phyloP scores from a whole-genome alignment of 2,329 filamentous ascomycete genomes.

The Lachnellula hyalina region DNA sequence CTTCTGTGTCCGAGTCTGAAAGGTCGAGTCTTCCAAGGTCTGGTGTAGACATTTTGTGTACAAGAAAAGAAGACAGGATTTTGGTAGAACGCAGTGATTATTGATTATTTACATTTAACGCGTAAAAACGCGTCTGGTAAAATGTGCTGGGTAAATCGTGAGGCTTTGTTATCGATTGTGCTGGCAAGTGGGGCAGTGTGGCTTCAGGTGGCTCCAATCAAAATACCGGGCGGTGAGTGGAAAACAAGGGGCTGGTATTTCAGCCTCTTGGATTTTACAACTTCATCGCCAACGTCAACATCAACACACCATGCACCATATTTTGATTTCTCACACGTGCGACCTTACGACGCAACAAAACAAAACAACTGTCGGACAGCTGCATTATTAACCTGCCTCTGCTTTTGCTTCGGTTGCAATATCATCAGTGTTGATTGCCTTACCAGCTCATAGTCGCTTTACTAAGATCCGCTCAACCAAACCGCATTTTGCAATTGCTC shows the following conservation, averaged over 20 bases:
- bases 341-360: not conserved
- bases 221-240: not conserved
- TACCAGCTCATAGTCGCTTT: no score
- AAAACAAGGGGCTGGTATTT: constrained; percentile 8
- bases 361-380: not conserved
- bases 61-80: not conserved
- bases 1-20: constrained; percentile 51
- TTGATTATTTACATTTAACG: constrained; percentile 9
- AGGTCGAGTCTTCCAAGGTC: constrained; percentile 47
- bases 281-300: not conserved
- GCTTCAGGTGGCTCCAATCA: not conserved
- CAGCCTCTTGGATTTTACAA: constrained; percentile 12
- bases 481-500: no score
- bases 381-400: not conserved
- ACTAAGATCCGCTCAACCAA: no score
- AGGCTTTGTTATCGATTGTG: not conserved
- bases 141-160: not conserved
- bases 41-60: constrained; percentile 34
- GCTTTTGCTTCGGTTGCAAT: not conserved
- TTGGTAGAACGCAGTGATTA: not conserved
- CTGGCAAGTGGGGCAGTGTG: not conserved
- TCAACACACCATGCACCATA: not conserved
- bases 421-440: not conserved
- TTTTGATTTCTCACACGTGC: not conserved
- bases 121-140: constrained; percentile 15